Evolutionary conservation across 2,329 filamentous ascomycete species (phyloP).

Genomic region (Monosporascus sp.): DNA sequence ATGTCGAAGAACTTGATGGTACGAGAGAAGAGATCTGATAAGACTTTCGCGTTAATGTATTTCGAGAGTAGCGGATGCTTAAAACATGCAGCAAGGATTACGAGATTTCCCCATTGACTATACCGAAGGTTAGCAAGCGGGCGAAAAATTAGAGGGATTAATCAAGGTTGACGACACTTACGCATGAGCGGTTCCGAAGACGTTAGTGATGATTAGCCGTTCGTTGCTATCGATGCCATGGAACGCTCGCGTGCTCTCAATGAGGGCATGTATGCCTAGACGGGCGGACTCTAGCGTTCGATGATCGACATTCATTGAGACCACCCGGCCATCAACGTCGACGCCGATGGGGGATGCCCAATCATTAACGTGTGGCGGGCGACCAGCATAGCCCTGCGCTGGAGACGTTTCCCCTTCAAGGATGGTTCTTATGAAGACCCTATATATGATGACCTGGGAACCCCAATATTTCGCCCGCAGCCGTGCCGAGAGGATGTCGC

Average conservation of each 20-base stretch:
- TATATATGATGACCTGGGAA: constrained; percentile 81
- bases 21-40: constrained; percentile 59
- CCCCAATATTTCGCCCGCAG: constrained; percentile 94
- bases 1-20: constrained; percentile 74
- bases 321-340: constrained; percentile 8
- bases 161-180: constrained; percentile 48
- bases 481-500: constrained; percentile 74
- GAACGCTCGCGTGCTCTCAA: constrained; percentile 83
- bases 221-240: constrained; percentile 52
- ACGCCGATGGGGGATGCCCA: constrained; percentile 5
- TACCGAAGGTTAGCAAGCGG: constrained; percentile 14
- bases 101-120: constrained; percentile 94
- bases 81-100: constrained; percentile 82
- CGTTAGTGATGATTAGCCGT: constrained; percentile 84
- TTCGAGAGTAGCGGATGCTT: constrained; percentile 56
- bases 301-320: constrained; percentile 34
- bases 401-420: constrained; percentile 33
- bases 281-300: constrained; percentile 50
- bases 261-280: constrained; percentile 66
- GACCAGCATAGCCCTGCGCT: constrained; percentile 14
- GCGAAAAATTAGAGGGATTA: background rate
- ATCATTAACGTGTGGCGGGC: constrained; percentile 8
- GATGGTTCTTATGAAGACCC: constrained; percentile 63
- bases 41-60: constrained; percentile 49
- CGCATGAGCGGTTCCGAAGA: constrained; percentile 94